phyloP scores from a whole-genome alignment of 2,329 filamentous ascomycete genomes.

The Chrysoporthe austroafricana region DNA sequence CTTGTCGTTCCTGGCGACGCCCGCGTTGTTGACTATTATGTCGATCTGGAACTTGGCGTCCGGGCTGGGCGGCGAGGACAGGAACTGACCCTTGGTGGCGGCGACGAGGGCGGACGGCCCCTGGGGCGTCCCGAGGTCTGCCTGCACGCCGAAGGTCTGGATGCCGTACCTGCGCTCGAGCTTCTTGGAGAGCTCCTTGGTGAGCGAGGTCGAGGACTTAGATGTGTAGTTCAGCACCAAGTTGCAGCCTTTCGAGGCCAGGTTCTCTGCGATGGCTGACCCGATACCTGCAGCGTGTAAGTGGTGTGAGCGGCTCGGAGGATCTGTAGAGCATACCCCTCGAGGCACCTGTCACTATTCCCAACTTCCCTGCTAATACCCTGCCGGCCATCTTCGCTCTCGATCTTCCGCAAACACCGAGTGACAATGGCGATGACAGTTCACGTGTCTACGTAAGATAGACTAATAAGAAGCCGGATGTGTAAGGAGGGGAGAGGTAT shows the following conservation, averaged over 20 bases:
- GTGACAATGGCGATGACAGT: not conserved
- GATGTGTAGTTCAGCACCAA: slow-evolving; percentile 73
- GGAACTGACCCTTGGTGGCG: slow-evolving; percentile 62
- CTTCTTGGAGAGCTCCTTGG: slow-evolving; percentile 65
- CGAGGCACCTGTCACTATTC: slow-evolving; percentile 54
- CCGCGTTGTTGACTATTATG: slow-evolving; percentile 88
- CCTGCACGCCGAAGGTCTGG: slow-evolving; percentile 66
- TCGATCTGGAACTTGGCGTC: slow-evolving; percentile 68
- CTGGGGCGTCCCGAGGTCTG: slow-evolving; percentile 67
- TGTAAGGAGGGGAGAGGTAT: not conserved
- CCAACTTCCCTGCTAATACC: slow-evolving; percentile 29
- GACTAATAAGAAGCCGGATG: not conserved
- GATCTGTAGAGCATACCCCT: slow-evolving; percentile 57
- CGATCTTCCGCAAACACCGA: not conserved
- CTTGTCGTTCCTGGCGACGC: slow-evolving; percentile 67
- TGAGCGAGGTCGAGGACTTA: slow-evolving; percentile 41
- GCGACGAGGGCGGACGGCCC: slow-evolving; percentile 64
- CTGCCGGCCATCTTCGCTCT: slow-evolving; percentile 25
- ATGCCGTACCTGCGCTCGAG: slow-evolving; percentile 63
- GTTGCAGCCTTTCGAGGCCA: slow-evolving; percentile 72
- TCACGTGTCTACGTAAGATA: not conserved
- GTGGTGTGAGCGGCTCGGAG: slow-evolving; percentile 13
- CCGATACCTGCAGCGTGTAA: slow-evolving; percentile 68
- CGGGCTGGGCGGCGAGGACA: slow-evolving; percentile 44
- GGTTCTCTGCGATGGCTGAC: slow-evolving; percentile 63